Base-by-base conservation (phyloP, 352 stramenopile genomes). In the Phytopythium mirpurense region DNA sequence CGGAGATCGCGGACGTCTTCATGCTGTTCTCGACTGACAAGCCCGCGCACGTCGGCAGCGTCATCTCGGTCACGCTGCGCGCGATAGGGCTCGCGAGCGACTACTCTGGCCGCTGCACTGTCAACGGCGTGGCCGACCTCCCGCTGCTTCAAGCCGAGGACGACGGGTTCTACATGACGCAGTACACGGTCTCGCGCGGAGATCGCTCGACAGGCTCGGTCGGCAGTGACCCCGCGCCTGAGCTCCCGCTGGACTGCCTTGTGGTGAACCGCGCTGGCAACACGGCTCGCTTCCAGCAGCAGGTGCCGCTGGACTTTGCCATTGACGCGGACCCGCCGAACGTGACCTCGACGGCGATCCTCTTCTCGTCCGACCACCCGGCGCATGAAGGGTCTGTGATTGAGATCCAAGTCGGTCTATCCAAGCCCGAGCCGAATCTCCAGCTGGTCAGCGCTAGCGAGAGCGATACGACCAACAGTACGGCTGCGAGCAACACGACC, bases 11-110 rank as follows among this genome's bases (percentile, higher is more conserved):
- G 45, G 57, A 68, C 15, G 62, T 84, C 16, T 78, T 84, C 54
- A 78, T 82, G 72, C 46, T 84, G 1, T 83, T 84, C 21, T 80
- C 75, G 34, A 81, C 72, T 15, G 72, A 84, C 55, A 84, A 80
- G 18, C 72, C 75, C 0, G 75, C 75, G n/a, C 70, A 65, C 19
- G 77, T 86, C 21, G 70, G 70, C 14, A 78, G 55, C 24, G 63
- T 81, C 16, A 75, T 86, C 54, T 83, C 75, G 3, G 63, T 86
- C 54, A 82, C 75, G 21, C 46, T 86, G 24, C 60, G 73, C 21
- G 63, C 75, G 0, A 51, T 60, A 16, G 64, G 68, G 3, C 60
- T 78, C 19, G 63, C 59, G 7, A 63, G 67, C 15, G 72, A 72
- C 5, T 84, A 83, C 63, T 72, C 65, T 8, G 75, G 75, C 12